Conservation (phyloP, 306 rosid genomes). For the Alnus rubra region DNA sequence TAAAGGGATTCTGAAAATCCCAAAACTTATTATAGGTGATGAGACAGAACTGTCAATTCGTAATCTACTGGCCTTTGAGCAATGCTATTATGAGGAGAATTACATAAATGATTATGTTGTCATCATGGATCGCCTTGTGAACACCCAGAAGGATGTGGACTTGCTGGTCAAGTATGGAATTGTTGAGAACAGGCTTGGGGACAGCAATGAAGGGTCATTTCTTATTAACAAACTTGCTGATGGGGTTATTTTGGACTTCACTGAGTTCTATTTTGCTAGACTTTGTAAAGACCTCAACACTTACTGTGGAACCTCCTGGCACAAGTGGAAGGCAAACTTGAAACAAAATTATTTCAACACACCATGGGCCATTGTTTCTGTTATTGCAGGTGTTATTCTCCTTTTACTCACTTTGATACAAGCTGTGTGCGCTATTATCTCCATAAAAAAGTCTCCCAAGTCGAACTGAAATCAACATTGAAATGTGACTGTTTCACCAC, state of each 20-base stretch:
- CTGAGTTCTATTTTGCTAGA: background rate
- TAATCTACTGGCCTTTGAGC: conserved; percentile 41
- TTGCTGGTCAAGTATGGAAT: conserved; percentile 21
- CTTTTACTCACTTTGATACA: conserved; percentile 34
- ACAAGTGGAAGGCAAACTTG: conserved; percentile 23
- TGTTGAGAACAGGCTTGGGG: conserved; percentile 11
- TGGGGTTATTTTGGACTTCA: background rate
- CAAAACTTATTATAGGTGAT: conserved; percentile 3
- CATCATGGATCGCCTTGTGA: conserved; percentile 29
- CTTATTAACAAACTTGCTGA: background rate
- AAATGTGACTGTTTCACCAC: too few relatives aligned
- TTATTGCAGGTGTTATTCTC: conserved; percentile 21
- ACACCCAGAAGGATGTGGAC: conserved; percentile 19
- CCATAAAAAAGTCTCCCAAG: too few relatives aligned
- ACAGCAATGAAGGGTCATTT: conserved; percentile 16
- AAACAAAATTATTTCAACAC: conserved; percentile 29
- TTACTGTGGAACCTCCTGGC: conserved; percentile 9
- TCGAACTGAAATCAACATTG: too few relatives aligned
- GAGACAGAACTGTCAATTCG: background rate
- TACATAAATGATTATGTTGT: conserved; percentile 16
- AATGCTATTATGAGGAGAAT: background rate
- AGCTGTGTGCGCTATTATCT: conserved; percentile 29
- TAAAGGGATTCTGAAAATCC: conserved; percentile 32
- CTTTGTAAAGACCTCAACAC: conserved; percentile 20
- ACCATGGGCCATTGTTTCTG: conserved; percentile 30